phyloP scores from a whole-genome alignment of 768 basidiomycete species.

The Naganishia antarctica region DNA sequence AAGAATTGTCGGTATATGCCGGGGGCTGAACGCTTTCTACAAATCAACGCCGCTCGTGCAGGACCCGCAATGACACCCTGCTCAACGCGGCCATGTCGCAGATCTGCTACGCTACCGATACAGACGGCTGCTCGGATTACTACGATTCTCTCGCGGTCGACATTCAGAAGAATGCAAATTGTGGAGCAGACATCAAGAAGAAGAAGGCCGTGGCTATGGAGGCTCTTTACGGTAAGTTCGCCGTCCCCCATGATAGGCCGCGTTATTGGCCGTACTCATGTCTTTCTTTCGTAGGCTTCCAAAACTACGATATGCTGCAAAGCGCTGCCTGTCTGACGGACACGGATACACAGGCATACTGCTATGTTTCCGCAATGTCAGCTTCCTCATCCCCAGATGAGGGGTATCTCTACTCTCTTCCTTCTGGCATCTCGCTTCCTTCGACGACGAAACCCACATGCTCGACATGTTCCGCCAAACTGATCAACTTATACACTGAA shows the following conservation, averaged over 20 bases:
- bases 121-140: conserved; percentile 13
- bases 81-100: conserved; percentile 24
- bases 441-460: conserved; percentile 13
- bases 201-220: conserved; percentile 18
- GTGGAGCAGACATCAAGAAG: conserved; percentile 6
- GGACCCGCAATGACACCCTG: conserved; percentile 8
- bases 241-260: too few species aligned
- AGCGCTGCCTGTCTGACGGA: conserved; percentile 21
- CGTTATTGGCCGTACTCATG: background rate
- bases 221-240: conserved; percentile 12
- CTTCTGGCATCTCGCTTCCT: conserved; percentile 18
- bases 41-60: background rate
- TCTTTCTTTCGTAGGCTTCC: background rate
- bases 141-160: conserved; percentile 11
- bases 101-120: conserved; percentile 16
- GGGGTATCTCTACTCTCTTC: conserved; percentile 20
- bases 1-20: background rate
- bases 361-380: conserved; percentile 23
- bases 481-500: conserved; percentile 18
- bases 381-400: conserved; percentile 15
- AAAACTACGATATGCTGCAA: conserved; percentile 25
- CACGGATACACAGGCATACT: conserved; percentile 14
- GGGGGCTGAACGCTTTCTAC: too few species aligned
- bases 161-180: conserved; percentile 12
- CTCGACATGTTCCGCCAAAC: conserved; percentile 18